Percentiles rank a stretch among this genome's conserved stretches.
Evolutionary conservation across 2,329 filamentous ascomycete genomes (phyloP).

Genomic region (Lecanicillium sp.): DNA sequence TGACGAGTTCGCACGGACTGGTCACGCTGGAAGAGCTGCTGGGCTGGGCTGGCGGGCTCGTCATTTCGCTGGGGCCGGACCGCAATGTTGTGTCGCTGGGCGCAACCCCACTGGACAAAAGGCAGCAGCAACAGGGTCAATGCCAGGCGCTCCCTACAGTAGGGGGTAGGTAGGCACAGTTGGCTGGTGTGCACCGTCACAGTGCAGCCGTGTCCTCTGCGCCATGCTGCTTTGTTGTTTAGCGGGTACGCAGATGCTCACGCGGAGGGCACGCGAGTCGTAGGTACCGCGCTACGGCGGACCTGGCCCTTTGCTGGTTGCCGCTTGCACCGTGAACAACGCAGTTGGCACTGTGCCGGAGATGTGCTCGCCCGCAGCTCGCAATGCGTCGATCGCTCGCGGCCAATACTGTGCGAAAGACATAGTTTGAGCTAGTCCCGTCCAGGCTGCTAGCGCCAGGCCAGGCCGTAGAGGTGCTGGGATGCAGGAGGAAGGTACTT

Average conservation of each 20-base stretch:
- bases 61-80: constrained; percentile 13
- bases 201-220: neutral
- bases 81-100: neutral
- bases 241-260: constrained; percentile 4
- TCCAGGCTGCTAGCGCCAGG: constrained; percentile 9
- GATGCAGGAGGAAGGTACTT: no score
- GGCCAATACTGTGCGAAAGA: constrained; percentile 10
- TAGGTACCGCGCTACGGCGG: neutral
- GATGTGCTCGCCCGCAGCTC: neutral
- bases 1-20: neutral
- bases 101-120: constrained; percentile 1
- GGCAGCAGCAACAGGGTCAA: neutral
- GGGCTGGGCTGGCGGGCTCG: no score
- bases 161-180: no score
- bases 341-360: neutral
- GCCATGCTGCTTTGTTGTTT: neutral
- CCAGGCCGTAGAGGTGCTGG: no score
- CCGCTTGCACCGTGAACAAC: neutral
- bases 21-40: constrained; percentile 16
- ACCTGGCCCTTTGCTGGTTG: neutral
- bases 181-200: no score
- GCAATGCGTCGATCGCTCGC: constrained; percentile 6
- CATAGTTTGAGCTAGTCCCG: constrained; percentile 10
- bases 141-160: no score
- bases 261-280: neutral